phyloP scores from a whole-genome alignment of 2,329 filamentous ascomycete genomes.

The Monilinia fructigena region DNA sequence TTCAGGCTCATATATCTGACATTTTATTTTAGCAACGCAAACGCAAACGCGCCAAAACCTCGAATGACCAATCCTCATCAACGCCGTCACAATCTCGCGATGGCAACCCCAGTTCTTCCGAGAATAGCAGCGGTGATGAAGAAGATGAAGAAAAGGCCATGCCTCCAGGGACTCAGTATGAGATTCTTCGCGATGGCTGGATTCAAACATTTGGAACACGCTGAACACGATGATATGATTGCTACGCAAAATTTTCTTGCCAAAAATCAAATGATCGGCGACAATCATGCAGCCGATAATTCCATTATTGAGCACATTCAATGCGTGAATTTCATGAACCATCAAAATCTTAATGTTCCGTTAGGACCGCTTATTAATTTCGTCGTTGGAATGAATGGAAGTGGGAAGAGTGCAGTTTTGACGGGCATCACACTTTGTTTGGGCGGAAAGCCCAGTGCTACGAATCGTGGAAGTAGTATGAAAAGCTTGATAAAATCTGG shows the following conservation, averaged over 20 bases:
- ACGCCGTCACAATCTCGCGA: conserved; percentile 28
- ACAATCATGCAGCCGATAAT: conserved; percentile 75
- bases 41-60: conserved; percentile 46
- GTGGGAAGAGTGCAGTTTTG: conserved; percentile 92
- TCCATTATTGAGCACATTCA: conserved; percentile 86
- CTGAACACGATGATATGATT: conserved; percentile 58
- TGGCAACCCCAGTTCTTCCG: conserved; percentile 30
- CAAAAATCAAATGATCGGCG: conserved; percentile 50
- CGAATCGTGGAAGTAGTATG: conserved; percentile 85
- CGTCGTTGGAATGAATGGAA: conserved; percentile 95
- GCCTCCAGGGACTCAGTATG: conserved; percentile 57
- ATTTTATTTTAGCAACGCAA: conserved; percentile 42
- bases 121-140: conserved; percentile 38
- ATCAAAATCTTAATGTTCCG: conserved; percentile 74
- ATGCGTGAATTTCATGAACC: conserved; percentile 96
- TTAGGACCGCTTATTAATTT: conserved; percentile 97
- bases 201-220: conserved; percentile 56
- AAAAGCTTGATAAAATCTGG: conserved; percentile 92
- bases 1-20: not conserved
- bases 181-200: conserved; percentile 58
- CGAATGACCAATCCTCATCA: conserved; percentile 29
- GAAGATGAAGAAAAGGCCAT: conserved; percentile 29
- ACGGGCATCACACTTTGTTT: conserved; percentile 91
- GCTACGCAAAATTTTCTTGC: conserved; percentile 59
- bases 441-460: conserved; percentile 90